These are phyloP conservation scores for Coemansia sp. DNA, from an alignment of 371 early-diverging fungal species.

Conservation along the genomic window DNA sequence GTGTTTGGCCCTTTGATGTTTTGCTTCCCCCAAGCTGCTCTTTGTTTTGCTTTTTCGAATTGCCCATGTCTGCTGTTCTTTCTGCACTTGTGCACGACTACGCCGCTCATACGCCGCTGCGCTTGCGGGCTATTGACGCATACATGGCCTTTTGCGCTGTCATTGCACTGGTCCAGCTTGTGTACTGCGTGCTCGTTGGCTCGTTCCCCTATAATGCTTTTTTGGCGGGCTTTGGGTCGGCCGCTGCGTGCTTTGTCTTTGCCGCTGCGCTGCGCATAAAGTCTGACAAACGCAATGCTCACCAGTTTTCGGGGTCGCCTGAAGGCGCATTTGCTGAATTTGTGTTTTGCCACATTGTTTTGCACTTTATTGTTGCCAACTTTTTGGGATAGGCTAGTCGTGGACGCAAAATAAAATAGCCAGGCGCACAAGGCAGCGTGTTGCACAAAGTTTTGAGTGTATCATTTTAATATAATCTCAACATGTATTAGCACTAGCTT, in stretches of 20 bases:
- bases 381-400: constrained; percentile 64
- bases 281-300: constrained; percentile 65
- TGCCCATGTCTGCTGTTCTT: constrained; percentile 15
- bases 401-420: too few relatives aligned
- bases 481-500: too few relatives aligned
- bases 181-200: constrained; percentile 80
- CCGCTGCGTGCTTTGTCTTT: constrained; percentile 92
- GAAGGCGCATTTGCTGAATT: constrained; percentile 80
- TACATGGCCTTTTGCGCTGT: constrained; percentile 86
- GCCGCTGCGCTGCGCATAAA: constrained; percentile 79
- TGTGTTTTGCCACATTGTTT: constrained; percentile 63
- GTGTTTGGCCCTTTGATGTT: not conserved
- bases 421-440: too few relatives aligned
- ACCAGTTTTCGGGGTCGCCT: constrained; percentile 57
- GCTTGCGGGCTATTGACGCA: constrained; percentile 84
- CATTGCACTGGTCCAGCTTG: constrained; percentile 86
- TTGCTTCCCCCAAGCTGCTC: not conserved
- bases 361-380: constrained; percentile 77
- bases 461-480: too few relatives aligned
- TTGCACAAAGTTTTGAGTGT: too few relatives aligned
- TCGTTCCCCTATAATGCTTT: constrained; percentile 97
- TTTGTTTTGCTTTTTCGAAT: not conserved
- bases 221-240: constrained; percentile 89
- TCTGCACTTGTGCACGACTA: constrained; percentile 29
- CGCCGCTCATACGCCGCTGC: constrained; percentile 64